These are phyloP conservation scores for Lichtheimia hyalospora DNA, from an alignment of 371 early-diverging fungal species.

Conservation along the genomic window DNA sequence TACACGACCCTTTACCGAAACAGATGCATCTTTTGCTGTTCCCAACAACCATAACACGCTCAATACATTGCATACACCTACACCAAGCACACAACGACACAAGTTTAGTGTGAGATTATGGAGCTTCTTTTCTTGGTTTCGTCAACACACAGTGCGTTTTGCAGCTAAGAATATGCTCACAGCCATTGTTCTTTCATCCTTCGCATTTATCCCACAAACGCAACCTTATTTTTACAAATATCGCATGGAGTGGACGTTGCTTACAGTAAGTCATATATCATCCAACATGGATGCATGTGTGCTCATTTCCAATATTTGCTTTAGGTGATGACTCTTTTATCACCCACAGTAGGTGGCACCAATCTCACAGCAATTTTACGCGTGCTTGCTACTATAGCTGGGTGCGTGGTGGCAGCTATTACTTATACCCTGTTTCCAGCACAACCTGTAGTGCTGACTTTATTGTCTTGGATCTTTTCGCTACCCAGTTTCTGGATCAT, in stretches of 20 bases:
- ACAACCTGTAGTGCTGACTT: constrained; percentile 40
- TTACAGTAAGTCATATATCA: constrained; percentile 51
- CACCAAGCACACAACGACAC: constrained; percentile 52
- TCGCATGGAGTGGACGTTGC: constrained; percentile 79
- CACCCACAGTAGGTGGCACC: constrained; percentile 83
- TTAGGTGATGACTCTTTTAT: constrained; percentile 70
- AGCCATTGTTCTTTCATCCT: constrained; percentile 58
- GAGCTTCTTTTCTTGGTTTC: constrained; percentile 62
- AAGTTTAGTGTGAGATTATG: constrained; percentile 52
- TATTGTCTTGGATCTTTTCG: constrained; percentile 64
- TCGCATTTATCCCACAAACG: constrained; percentile 69
- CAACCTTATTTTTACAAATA: constrained; percentile 56
- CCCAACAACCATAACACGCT: constrained; percentile 54
- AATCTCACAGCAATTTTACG: constrained; percentile 73
- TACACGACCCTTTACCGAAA: neutral
- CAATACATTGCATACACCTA: constrained; percentile 67
- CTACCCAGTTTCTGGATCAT: constrained; percentile 69
- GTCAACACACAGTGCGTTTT: constrained; percentile 65
- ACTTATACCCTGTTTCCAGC: constrained; percentile 57
- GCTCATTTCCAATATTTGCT: neutral
- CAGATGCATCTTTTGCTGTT: constrained; percentile 12
- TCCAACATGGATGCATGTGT: too few relatives aligned
- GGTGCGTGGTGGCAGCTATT: constrained; percentile 58
- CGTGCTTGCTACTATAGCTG: constrained; percentile 68
- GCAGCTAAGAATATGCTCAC: constrained; percentile 71